These are phyloP conservation scores for Tilletiopsis washingtonensis DNA, from an alignment of 1,284 basidiomycete species.

Conservation along the genomic window DNA sequence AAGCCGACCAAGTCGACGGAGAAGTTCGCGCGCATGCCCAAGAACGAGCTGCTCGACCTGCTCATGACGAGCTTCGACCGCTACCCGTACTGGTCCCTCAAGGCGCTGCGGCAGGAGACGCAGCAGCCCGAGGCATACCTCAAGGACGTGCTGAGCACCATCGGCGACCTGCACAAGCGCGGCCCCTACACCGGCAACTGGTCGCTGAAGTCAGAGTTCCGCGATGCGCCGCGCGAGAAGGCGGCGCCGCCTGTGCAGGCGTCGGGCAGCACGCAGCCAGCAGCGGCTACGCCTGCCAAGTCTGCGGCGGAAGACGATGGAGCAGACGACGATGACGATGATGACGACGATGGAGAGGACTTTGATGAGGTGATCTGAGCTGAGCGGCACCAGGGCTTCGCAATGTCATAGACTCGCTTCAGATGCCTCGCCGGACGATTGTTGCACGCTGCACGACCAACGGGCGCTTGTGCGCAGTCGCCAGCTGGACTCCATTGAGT, in stretches of 20 bases:
- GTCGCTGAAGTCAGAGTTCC: constrained; percentile 41
- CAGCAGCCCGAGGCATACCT: constrained; percentile 88
- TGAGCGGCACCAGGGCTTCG: too few species aligned
- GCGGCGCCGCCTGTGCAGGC: constrained; percentile 4
- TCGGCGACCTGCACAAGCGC: constrained; percentile 55
- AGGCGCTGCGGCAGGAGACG: constrained; percentile 66
- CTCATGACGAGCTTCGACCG: constrained; percentile 74
- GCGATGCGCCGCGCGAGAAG: constrained; percentile 8
- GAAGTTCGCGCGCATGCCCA: constrained; percentile 79
- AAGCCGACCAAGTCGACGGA: constrained; percentile 45
- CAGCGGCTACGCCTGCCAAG: background rate
- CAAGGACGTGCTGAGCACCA: background rate
- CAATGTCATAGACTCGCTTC: too few species aligned
- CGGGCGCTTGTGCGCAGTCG: too few species aligned
- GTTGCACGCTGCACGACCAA: too few species aligned
- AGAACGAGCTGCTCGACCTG: constrained; percentile 77
- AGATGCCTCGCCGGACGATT: too few species aligned
- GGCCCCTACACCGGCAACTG: constrained; percentile 57
- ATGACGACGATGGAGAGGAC: constrained; percentile 9
- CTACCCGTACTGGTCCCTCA: constrained; percentile 73
- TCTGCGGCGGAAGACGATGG: background rate
- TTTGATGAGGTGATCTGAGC: constrained; percentile 2
- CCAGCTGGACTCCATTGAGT: too few species aligned
- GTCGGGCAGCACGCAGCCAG: background rate
- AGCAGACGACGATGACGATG: background rate